Base-by-base conservation (phyloP, 176 grass and related monocot species). In the Raddia distichophylla region DNA sequence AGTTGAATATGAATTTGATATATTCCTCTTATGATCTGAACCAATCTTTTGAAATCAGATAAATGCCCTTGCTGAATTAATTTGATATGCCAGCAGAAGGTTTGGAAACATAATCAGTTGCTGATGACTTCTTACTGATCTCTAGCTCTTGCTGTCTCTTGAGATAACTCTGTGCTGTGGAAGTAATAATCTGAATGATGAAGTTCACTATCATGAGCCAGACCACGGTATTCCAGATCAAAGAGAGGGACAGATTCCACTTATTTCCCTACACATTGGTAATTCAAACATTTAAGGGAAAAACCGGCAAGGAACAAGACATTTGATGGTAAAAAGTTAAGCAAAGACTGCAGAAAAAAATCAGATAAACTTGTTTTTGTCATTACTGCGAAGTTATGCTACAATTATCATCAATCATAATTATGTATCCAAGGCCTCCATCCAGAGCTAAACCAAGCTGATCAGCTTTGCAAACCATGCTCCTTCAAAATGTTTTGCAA, bases 121-220 rank as follows among this genome's bases (percentile, higher is more conserved):
- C 47, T 3, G 32, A 81, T 65, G 85, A 81, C 73, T 79, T 91
- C 46, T 80, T 90, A 44, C 78, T 74, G 40, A 95, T 81, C 67
- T 99, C 96, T 71, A 86, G 73, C 49, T 95, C 87, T 62, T 99
- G 93, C 61, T 85, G 88, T 60, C 85, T 90, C 74, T 90, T 93
- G 22, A 95, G 87, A 73, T 95, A 93, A 74, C 75, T 86, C 84
- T 91, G 89, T 70, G 97, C 93, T 44, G 93, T 95, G 11, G 93
- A 89, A 77, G 89, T 90, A 85, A 95, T 74, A 74, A 99, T 99
- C 75, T 99, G 94, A 75, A 79, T 79, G 43, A 93, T 83, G 89
- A 99, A 96, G 79, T 99, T 93, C 69, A 96, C 46, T 6, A 96
- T 84, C 84, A 93, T 87, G 8, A 99, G 73, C 87, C 93, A 95